Base-by-base conservation (phyloP, 768 basidiomycete genomes). In the Sarcodon aspratus region DNA sequence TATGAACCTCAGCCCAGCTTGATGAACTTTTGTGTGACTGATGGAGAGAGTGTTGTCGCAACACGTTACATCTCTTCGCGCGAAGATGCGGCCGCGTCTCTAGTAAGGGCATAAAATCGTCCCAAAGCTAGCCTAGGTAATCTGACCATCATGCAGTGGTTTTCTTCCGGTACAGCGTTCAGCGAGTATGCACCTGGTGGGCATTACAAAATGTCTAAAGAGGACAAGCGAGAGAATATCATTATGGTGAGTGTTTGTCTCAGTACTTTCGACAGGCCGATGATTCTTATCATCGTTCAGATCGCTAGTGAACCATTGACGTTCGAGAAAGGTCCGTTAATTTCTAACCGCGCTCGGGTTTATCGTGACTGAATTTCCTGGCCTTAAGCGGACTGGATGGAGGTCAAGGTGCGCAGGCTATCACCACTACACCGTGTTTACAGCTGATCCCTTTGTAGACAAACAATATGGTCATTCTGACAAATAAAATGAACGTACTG, bases 21-120 rank as follows among this genome's bases (percentile, higher is more conserved):
- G 47, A 76, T 93, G 82, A 98, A 98, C 61, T 99, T 95, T 61
- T 94, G 91, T 56, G 85, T 98, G 32, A 94, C 93, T 5, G 96
- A 99, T 61, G 96, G 96, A 7, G 79, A 88, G 57, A 89, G 85
- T 50, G 89, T 99, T 6, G 78, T 99, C 18, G 95, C 86, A 7
- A 95, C 94, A 9, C 77, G 96, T 44, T 98, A 99, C 64, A 90
- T 99, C 46, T 92, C 91, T 0, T 95, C 92, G 0, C 78, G 82
- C 47, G 81, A 79, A 8, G 88, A 94, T 52, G 93, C 96, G 63
- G 94, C 94, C 2, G 94, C 95, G 3, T 93, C 90, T 31, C 65
- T 97, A 66, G 86, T 83, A 58, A 53, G 71, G 51, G 9, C 44
- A 10, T n/a, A n/a, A 12, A 21, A 3, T 4, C 27, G 31, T 17